Conservation (phyloP, 345 rosid genomes). For the Citrus trifoliata region DNA sequence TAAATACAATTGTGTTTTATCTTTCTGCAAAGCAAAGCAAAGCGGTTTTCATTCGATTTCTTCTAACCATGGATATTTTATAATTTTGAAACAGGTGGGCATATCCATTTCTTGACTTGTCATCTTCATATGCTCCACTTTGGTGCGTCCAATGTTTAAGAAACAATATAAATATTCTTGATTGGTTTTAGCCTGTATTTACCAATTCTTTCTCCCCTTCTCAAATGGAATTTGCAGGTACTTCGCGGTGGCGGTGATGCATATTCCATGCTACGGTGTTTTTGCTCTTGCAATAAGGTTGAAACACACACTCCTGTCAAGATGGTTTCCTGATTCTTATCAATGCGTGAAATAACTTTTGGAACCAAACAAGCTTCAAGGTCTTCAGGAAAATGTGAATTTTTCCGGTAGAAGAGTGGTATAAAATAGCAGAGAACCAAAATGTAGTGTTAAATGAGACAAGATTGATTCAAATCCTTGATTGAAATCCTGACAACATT, state of each 20-base stretch:
- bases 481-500: neutral
- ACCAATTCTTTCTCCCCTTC: neutral
- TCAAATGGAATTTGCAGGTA: slow-evolving; percentile 52
- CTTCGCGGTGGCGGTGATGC: slow-evolving; percentile 79
- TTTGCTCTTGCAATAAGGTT: slow-evolving; percentile 65
- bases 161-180: no score
- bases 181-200: neutral
- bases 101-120: slow-evolving; percentile 89
- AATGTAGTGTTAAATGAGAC: neutral
- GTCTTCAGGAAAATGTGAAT: neutral
- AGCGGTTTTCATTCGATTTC: neutral
- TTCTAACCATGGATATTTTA: neutral
- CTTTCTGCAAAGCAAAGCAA: neutral
- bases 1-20: slow-evolving; percentile 20
- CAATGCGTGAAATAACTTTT: slow-evolving; percentile 34
- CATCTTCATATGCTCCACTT: slow-evolving; percentile 78
- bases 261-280: slow-evolving; percentile 75
- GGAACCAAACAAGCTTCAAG: neutral
- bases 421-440: neutral
- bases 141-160: slow-evolving; percentile 44
- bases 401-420: slow-evolving; percentile 7
- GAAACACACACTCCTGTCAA: slow-evolving; percentile 54
- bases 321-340: slow-evolving; percentile 75
- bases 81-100: slow-evolving; percentile 76
- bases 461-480: neutral